Percentiles rank a stretch among this genome's conserved stretches.
Conservation (phyloP, 345 rosid species). For the Linum usitatissimum region DNA sequence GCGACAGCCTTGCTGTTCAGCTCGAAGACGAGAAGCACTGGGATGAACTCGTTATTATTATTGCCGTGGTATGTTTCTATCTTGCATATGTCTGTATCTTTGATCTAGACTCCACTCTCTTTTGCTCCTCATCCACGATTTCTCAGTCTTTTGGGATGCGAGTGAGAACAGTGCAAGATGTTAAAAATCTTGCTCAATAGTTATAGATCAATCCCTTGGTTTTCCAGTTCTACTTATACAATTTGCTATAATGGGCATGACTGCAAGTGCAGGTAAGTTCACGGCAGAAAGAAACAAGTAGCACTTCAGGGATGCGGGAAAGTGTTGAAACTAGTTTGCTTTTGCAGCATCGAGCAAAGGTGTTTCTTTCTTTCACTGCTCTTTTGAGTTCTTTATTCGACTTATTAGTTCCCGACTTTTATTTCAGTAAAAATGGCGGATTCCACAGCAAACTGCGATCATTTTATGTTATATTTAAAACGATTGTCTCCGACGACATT, state of each 20-base stretch:
- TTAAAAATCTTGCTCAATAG: too few relatives aligned
- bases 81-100: not conserved
- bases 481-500: too few relatives aligned
- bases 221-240: too few relatives aligned
- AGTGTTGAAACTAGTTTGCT: constrained; percentile 91
- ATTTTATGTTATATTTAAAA: too few relatives aligned
- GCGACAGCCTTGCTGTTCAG: constrained; percentile 91
- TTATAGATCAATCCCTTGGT: too few relatives aligned
- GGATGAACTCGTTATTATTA: constrained; percentile 87
- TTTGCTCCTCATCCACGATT: not conserved
- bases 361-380: constrained; percentile 10
- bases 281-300: constrained; percentile 84
- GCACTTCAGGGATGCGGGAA: constrained; percentile 94
- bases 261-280: constrained; percentile 64
- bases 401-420: not conserved
- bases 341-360: constrained; percentile 83
- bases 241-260: not conserved
- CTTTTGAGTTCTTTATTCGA: not conserved
- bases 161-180: too few relatives aligned
- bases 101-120: not conserved
- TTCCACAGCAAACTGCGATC: not conserved
- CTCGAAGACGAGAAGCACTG: constrained; percentile 92
- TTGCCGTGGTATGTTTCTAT: constrained; percentile 72
- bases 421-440: not conserved
- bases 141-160: too few relatives aligned